These are phyloP conservation scores for Talaromyces sp. DNA, from an alignment of 2,329 filamentous ascomycete genomes.

Conservation along the genomic window DNA sequence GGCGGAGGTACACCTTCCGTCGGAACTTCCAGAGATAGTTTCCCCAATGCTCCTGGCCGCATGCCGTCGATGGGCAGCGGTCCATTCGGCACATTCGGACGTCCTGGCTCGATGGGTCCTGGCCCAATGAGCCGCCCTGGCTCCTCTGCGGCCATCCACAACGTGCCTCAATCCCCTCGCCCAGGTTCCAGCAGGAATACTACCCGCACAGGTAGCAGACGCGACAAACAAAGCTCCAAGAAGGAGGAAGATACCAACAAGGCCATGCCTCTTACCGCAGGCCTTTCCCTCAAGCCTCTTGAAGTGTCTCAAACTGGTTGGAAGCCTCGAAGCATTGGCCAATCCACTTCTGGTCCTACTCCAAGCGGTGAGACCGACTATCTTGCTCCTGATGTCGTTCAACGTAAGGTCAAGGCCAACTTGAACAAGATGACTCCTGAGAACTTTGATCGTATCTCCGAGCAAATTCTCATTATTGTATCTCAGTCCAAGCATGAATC, in stretches of 20 bases:
- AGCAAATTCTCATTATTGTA: constrained; percentile 88
- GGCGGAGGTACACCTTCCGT: constrained; percentile 65
- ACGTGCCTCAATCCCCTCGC: constrained; percentile 68
- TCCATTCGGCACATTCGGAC: constrained; percentile 59
- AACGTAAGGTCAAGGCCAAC: constrained; percentile 97
- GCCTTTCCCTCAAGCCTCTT: constrained; percentile 77
- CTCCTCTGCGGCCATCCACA: constrained; percentile 52
- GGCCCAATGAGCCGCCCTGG: constrained; percentile 63
- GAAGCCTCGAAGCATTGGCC: constrained; percentile 75
- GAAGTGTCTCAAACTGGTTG: constrained; percentile 71
- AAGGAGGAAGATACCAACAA: constrained; percentile 71
- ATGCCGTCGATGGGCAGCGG: constrained; percentile 43
- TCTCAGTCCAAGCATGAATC: constrained; percentile 92
- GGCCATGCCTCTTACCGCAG: constrained; percentile 86
- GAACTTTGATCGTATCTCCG: constrained; percentile 94
- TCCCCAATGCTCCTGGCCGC: constrained; percentile 56
- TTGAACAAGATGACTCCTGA: constrained; percentile 99
- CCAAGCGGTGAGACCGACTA: constrained; percentile 53
- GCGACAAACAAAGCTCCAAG: constrained; percentile 49
- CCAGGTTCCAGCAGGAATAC: constrained; percentile 59
- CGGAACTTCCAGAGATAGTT: constrained; percentile 70
- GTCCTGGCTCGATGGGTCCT: constrained; percentile 63
- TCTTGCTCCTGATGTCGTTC: constrained; percentile 87
- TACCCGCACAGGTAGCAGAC: constrained; percentile 49
- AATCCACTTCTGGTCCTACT: constrained; percentile 43